Evolutionary conservation across 768 basidiomycete species (phyloP).

Genomic region (Rhodosporidiobolus sp.): DNA sequence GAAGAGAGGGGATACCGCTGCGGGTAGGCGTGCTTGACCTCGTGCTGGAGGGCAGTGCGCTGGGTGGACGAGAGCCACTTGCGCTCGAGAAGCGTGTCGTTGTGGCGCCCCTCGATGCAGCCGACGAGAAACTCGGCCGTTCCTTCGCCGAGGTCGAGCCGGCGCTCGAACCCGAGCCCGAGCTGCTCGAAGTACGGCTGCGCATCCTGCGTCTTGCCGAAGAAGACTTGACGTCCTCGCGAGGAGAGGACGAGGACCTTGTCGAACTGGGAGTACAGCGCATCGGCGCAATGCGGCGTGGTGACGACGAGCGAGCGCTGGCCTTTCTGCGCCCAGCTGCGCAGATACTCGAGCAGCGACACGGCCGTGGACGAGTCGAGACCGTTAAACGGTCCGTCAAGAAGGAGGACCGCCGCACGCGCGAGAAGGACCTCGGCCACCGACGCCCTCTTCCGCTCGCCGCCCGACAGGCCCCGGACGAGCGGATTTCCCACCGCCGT

Average conservation of each 20-base stretch:
- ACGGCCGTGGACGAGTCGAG: constrained; percentile 75
- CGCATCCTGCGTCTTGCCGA: constrained; percentile 64
- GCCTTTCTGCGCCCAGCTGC: constrained; percentile 73
- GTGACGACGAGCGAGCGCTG: constrained; percentile 50
- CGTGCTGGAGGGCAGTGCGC: constrained; percentile 33
- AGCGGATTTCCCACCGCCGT: constrained; percentile 77
- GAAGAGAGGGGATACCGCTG: constrained; percentile 38
- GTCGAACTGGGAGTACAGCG: constrained; percentile 62
- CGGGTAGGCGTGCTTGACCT: constrained; percentile 31
- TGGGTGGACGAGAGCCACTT: constrained; percentile 33
- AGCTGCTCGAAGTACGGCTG: constrained; percentile 63
- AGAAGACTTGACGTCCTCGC: constrained; percentile 71
- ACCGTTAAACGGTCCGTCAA: constrained; percentile 68
- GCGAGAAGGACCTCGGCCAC: constrained; percentile 52
- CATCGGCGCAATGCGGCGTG: constrained; percentile 66
- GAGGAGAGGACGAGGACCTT: constrained; percentile 76
- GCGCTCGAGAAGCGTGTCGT: constrained; percentile 34
- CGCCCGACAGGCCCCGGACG: constrained; percentile 57
- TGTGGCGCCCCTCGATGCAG: constrained; percentile 32
- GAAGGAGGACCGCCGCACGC: constrained; percentile 48
- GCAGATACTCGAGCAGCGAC: constrained; percentile 71
- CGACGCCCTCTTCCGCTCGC: constrained; percentile 55
- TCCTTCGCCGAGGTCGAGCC: constrained; percentile 40
- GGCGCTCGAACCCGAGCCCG: constrained; percentile 50
- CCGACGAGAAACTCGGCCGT: constrained; percentile 47